Conservation (phyloP, 805 yeast genomes). For the Candida corydali region DNA sequence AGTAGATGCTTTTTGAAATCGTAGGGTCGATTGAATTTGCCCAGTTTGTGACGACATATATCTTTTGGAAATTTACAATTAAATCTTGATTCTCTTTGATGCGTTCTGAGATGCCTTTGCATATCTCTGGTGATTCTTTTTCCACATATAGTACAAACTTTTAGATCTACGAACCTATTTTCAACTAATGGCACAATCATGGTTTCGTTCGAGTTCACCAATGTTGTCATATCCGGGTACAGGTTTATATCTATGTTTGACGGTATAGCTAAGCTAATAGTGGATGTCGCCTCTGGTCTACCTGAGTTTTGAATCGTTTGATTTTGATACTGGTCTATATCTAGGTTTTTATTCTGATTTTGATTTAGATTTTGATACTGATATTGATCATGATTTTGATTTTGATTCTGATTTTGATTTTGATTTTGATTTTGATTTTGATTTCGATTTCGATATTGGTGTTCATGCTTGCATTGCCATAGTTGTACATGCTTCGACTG, state of each 20-base stretch:
- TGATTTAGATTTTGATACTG: not conserved
- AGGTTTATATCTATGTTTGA: constrained; percentile 11
- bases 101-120: constrained; percentile 60
- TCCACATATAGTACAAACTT: constrained; percentile 49
- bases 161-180: constrained; percentile 33
- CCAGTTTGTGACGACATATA: constrained; percentile 55
- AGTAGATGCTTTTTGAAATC: constrained; percentile 64
- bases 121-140: constrained; percentile 55
- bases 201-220: constrained; percentile 31
- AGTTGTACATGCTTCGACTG: too few relatives aligned
- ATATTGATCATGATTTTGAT: too few relatives aligned
- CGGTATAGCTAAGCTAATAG: not conserved
- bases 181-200: constrained; percentile 35
- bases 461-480: not conserved
- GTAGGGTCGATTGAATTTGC: constrained; percentile 63
- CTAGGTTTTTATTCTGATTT: not conserved
- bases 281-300: not conserved
- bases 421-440: constrained; percentile 1
- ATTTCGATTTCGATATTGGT: too few relatives aligned
- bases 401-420: not conserved
- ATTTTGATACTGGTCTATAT: not conserved
- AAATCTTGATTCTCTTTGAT: constrained; percentile 53
- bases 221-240: constrained; percentile 37
- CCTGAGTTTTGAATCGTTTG: not conserved
- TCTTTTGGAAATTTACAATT: constrained; percentile 53